Base-by-base conservation (phyloP, 352 stramenopile species). In the Globisporangium polare region DNA sequence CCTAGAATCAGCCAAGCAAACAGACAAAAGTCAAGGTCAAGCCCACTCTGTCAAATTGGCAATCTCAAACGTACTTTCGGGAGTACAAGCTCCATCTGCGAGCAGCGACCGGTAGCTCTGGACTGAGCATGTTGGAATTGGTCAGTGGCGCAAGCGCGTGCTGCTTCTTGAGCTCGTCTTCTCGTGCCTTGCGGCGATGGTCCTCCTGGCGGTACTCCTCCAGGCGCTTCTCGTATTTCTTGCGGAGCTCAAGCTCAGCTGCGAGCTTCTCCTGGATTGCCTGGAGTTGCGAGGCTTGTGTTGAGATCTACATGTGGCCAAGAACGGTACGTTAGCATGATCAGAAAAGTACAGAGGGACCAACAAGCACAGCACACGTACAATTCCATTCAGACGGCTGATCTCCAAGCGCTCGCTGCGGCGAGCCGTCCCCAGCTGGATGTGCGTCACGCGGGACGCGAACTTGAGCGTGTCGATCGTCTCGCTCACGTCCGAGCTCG, bases 401-500 rank as follows among this genome's bases (percentile, higher is more conserved):
- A 90, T 77, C 53, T 93, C 84, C 15, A 77, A 62, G n/a, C 79
- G 81, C 37, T 90, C 83, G 3, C 60, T 77, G 29, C 78, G 77
- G 42, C 67, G 65, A 20, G 65, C 71, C 22, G 68, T 80, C 13
- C 63, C 66, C 49, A 72, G 66, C 31, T 86, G 73, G 20, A 74
- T 58, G 35, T 77, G 71, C 27, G 69, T 81, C 17, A 91, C 70
- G 15, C 84, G 76, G 2, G 77, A 74, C 4, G 84, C 84, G 65
- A 93, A 93, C 59, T 93, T 89, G 50, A 93, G 78, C 1, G 84
- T 86, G 41, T 88, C 89, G 47, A 93, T 74, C 9, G 84, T 89
- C 63, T 93, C 84, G 37, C 61, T 83, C 17, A 85, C 77, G 41
- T 93, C 78, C 1, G 42, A 43, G 29, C 65, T 72, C 27, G 37